Base-by-base conservation (phyloP, 169 alveolate genomes). In the Eimeria brunetti region DNA sequence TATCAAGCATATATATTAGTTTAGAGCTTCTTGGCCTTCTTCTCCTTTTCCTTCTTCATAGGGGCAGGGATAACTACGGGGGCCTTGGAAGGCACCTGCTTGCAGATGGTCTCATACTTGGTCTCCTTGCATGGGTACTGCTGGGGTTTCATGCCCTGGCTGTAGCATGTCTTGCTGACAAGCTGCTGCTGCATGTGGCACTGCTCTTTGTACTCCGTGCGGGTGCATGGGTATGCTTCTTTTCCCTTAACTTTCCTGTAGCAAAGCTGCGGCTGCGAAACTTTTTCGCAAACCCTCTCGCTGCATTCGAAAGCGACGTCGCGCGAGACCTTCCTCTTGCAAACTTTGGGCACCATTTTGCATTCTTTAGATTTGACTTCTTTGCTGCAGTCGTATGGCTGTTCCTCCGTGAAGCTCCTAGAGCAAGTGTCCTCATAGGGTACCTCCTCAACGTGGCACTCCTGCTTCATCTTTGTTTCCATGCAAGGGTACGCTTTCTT, bases 361-460 rank as follows among this genome's bases (percentile, higher is more conserved):
- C 96, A 93, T 41, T 93, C 93, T 18, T 76, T 60, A 38, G 85
- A 56, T 38, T 84, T 93, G 88, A 73, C 89, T 30, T 88, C 90
- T 62, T 93, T 93, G 88, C 88, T 93, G 94, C 96, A 93, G 46
- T 88, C 89, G 88, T 93, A 93, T 0, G 89, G 94, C 69, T 69
- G 81, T 60, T 81, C 83, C 76, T 75, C 93, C 20, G 91, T 67
- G 89, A 93, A 88, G 38, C 58, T 53, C 22, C 89, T 80, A 64
- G 89, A 60, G 96, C 96, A 93, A 41, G 96, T 93, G 93, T 84
- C 96, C 53, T 93, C 93, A 46, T 83, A 93, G 1, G 96, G 92
- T 7, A 93, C 96, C 36, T 76, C 93, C 69, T 81, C 91, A 18
- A 81, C 69, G 24, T 71, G 76, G 94, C 96, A 93, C 51, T 93